A percentile compares a stretch with the other conserved stretches of the same genome.
Evolutionary conservation across 768 basidiomycete species (phyloP).

Genomic region (Chalciporus chontae): DNA sequence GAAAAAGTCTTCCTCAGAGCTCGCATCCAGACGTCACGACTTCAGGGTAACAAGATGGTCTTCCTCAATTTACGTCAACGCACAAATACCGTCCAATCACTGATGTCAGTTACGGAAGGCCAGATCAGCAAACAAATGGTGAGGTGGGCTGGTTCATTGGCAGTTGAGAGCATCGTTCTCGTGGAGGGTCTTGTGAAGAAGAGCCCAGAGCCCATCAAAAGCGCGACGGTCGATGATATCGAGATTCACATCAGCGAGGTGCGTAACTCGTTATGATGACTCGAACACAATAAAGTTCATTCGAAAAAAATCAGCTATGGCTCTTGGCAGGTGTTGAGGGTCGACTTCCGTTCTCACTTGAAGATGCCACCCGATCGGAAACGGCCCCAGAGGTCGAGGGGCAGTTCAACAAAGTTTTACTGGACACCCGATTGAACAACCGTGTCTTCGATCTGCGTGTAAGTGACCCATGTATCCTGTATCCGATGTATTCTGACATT

Average conservation of each 20-base stretch:
- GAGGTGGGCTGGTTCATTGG: constrained; percentile 78
- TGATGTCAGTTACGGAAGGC: constrained; percentile 66
- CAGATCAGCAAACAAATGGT: constrained; percentile 96
- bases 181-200: constrained; percentile 82
- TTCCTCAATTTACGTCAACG: constrained; percentile 92
- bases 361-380: constrained; percentile 88
- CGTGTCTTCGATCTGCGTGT: constrained; percentile 92
- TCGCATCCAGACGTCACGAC: constrained; percentile 86
- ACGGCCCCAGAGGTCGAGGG: constrained; percentile 57
- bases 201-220: constrained; percentile 84
- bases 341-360: constrained; percentile 85
- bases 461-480: constrained; percentile 26
- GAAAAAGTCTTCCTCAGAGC: constrained; percentile 82
- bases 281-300: constrained; percentile 1
- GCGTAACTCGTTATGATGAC: constrained; percentile 11
- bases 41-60: constrained; percentile 93
- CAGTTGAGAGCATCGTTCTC: constrained; percentile 87
- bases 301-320: constrained; percentile 56
- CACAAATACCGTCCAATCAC: constrained; percentile 80
- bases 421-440: constrained; percentile 94
- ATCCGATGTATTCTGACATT: constrained; percentile 8
- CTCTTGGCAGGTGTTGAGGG: constrained; percentile 77
- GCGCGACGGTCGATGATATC: constrained; percentile 80
- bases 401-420: constrained; percentile 76
- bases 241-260: constrained; percentile 87